These are phyloP conservation scores for Yamadazyma takamatsuzukensis DNA, from an alignment of 805 yeast genomes.

Conservation along the genomic window DNA sequence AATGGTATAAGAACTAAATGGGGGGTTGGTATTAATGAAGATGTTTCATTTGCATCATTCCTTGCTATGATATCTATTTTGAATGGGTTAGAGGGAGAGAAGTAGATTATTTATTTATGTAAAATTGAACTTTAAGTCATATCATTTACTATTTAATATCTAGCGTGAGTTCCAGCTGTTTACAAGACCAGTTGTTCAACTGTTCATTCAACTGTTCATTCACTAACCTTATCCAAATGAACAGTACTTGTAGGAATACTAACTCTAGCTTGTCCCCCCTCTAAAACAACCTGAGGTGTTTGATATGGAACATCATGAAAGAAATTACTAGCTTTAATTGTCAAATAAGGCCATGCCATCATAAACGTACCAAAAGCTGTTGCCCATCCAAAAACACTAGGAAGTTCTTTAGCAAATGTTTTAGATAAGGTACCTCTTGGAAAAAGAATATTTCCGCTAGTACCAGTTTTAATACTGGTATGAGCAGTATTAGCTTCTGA, in stretches of 20 bases:
- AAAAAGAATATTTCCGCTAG: slow-evolving; percentile 8
- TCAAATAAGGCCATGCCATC: slow-evolving; percentile 12
- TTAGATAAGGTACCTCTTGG: slow-evolving; percentile 10
- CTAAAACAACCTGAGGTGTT: slow-evolving; percentile 9
- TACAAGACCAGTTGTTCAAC: too few species aligned
- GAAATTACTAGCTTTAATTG: slow-evolving; percentile 5
- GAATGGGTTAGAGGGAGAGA: slow-evolving; percentile 37
- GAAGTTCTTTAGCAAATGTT: slow-evolving; percentile 8
- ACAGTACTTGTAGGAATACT: slow-evolving; percentile 11
- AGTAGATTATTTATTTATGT: slow-evolving; percentile 1
- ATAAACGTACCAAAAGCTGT: slow-evolving; percentile 7
- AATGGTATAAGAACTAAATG: slow-evolving; percentile 47
- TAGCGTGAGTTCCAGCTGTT: too few species aligned
- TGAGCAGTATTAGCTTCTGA: slow-evolving; percentile 1
- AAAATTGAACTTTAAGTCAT: too few species aligned
- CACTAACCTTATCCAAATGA: slow-evolving; percentile 7
- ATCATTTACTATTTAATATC: too few species aligned
- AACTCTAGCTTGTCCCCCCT: slow-evolving; percentile 7
- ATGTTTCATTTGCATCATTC: slow-evolving; percentile 82
- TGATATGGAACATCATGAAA: slow-evolving; percentile 9
- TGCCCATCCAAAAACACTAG: slow-evolving; percentile 6
- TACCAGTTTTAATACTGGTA: slow-evolving; percentile 8
- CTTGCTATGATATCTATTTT: slow-evolving; percentile 63
- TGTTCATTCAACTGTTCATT: too few species aligned
- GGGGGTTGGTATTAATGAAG: slow-evolving; percentile 94